A percentile compares a stretch with the other conserved stretches of the same genome.
Conservation (phyloP, 1,284 basidiomycete species). For the Cronartium ribicola region DNA sequence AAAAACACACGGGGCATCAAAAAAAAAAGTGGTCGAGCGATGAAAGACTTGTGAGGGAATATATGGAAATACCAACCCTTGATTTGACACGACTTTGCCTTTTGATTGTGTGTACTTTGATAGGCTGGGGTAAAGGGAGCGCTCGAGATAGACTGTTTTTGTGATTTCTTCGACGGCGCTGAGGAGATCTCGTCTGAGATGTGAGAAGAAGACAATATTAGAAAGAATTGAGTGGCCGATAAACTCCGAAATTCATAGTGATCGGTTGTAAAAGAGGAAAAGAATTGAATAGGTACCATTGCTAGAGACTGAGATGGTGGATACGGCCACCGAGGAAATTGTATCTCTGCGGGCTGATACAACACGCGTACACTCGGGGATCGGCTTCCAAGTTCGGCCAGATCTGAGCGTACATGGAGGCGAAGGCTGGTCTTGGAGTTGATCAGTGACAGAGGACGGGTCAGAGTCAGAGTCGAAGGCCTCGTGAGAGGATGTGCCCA, state of each 20-base stretch:
- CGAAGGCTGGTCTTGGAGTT: background rate
- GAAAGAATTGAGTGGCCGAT: background rate
- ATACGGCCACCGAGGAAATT: background rate
- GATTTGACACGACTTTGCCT: too few species aligned
- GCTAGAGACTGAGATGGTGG: background rate
- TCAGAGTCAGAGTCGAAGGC: slow-evolving; percentile 2
- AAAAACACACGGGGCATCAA: background rate
- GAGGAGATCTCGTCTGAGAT: background rate
- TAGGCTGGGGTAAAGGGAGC: background rate
- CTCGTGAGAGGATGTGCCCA: background rate
- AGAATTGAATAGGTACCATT: background rate
- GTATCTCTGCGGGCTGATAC: background rate
- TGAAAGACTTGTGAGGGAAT: background rate
- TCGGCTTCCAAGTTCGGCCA: slow-evolving; percentile 1
- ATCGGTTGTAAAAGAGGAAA: background rate
- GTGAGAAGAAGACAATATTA: background rate
- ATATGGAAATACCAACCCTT: too few species aligned
- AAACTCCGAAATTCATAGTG: background rate
- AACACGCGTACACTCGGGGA: background rate
- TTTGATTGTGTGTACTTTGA: background rate
- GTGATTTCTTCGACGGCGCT: background rate
- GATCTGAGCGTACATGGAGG: background rate
- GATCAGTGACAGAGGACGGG: background rate
- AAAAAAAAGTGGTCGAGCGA: background rate
- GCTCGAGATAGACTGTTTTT: background rate